Conservation (phyloP, 345 rosid genomes). For the Alliaria petiolata region DNA sequence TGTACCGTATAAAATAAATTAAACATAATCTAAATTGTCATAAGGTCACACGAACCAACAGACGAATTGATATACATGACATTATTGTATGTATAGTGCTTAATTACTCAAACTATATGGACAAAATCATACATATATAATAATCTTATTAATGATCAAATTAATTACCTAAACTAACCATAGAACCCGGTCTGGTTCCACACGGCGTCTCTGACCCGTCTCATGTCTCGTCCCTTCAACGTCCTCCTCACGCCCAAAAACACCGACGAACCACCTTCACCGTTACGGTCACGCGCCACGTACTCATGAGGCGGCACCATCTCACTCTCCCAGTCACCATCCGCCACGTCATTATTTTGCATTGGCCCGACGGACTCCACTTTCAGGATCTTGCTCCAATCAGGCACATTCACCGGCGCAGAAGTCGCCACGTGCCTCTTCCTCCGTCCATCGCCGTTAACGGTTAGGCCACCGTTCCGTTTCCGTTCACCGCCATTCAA, state of each 20-base stretch:
- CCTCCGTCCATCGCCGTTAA: constrained; percentile 13
- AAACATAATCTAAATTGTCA: too few species aligned
- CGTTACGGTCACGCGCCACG: constrained; percentile 60
- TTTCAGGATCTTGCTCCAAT: constrained; percentile 74
- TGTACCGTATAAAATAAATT: not conserved
- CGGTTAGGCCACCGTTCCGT: constrained; percentile 18
- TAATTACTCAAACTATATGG: not conserved
- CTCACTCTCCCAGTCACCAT: constrained; percentile 43
- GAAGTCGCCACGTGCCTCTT: constrained; percentile 63
- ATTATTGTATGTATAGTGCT: not conserved
- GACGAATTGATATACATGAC: too few species aligned
- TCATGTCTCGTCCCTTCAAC: constrained; percentile 85
- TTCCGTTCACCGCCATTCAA: not conserved
- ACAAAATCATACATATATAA: not conserved
- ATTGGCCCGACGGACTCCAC: constrained; percentile 57
- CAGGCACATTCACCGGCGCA: constrained; percentile 85
- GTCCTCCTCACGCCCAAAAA: constrained; percentile 87
- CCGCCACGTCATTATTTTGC: constrained; percentile 46
- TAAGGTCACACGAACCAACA: too few species aligned
- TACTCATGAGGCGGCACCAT: constrained; percentile 93
- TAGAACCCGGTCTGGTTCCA: constrained; percentile 89
- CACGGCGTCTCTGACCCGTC: constrained; percentile 88
- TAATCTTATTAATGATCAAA: not conserved
- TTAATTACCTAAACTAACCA: constrained; percentile 47
- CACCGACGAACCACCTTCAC: constrained; percentile 54